Conservation (phyloP, 768 basidiomycete species). For the Lentinula raphanica region DNA sequence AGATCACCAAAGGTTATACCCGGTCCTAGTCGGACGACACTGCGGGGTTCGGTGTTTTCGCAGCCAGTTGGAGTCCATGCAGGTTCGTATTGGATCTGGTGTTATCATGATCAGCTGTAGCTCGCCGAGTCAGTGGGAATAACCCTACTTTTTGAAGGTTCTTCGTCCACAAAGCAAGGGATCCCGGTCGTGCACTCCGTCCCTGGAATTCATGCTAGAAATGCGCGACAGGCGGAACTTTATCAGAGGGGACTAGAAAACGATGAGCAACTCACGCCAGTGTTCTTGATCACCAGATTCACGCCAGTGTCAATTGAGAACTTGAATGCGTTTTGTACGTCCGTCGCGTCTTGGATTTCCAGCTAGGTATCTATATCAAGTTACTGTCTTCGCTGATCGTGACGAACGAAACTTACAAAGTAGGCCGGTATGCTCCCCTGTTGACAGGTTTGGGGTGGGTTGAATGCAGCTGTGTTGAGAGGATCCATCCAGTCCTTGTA, state of each 20-base stretch:
- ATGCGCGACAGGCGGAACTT: too few relatives aligned
- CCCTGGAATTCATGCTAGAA: conserved; percentile 23
- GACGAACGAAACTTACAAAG: neutral
- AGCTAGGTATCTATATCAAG: neutral
- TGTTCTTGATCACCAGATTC: conserved; percentile 20
- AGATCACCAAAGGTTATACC: conserved; percentile 14
- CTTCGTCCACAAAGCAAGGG: conserved; percentile 18
- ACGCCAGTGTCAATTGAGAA: conserved; percentile 17
- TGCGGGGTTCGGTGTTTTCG: neutral
- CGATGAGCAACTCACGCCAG: conserved; percentile 14
- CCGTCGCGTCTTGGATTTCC: conserved; percentile 1
- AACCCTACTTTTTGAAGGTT: neutral
- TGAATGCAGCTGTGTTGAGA: neutral
- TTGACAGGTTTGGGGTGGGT: neutral
- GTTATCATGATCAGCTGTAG: neutral
- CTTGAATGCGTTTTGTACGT: conserved; percentile 19
- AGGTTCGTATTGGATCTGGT: conserved; percentile 9
- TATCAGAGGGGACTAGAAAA: neutral
- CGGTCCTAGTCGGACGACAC: conserved; percentile 2
- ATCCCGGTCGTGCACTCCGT: conserved; percentile 15
- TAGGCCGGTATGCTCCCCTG: neutral
- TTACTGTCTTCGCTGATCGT: neutral
- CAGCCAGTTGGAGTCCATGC: conserved; percentile 11
- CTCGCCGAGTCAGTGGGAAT: neutral
- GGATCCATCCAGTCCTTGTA: neutral